phyloP scores from a whole-genome alignment of 257 asterid genomes.

The Thymus quinquecostatus region DNA sequence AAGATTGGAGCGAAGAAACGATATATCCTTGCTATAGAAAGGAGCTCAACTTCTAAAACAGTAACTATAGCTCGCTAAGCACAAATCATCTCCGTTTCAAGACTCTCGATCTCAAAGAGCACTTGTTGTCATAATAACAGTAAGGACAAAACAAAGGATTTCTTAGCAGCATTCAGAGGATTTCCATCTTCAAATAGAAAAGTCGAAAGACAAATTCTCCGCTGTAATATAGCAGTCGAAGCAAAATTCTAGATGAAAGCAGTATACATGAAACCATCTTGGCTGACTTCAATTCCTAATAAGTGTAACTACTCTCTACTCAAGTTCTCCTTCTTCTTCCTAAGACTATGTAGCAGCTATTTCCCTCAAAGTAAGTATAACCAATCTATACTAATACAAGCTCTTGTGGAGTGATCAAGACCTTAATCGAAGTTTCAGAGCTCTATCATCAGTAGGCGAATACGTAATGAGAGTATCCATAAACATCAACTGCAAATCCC shows the following conservation, averaged over 20 bases:
- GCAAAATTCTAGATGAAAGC: too few species aligned
- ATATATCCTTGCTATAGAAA: not conserved
- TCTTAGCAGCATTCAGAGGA: not conserved
- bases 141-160: not conserved
- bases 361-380: not conserved
- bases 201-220: too few species aligned
- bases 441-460: not conserved
- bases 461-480: not conserved
- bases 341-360: not conserved
- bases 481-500: not conserved
- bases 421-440: not conserved
- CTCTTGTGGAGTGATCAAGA: not conserved
- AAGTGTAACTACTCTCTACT: not conserved
- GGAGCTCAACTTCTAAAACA: not conserved
- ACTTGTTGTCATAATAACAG: too few species aligned
- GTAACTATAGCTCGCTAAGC: not conserved
- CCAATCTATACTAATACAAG: not conserved
- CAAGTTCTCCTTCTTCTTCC: not conserved
- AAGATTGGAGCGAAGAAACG: not conserved
- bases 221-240: too few species aligned
- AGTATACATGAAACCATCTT: too few species aligned
- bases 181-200: not conserved
- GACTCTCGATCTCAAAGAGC: not conserved
- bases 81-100: not conserved
- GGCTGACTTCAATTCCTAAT: not conserved